Base-by-base conservation (phyloP, 202 grass and related monocot species). In the Bolboschoenoplectus hybrid region DNA sequence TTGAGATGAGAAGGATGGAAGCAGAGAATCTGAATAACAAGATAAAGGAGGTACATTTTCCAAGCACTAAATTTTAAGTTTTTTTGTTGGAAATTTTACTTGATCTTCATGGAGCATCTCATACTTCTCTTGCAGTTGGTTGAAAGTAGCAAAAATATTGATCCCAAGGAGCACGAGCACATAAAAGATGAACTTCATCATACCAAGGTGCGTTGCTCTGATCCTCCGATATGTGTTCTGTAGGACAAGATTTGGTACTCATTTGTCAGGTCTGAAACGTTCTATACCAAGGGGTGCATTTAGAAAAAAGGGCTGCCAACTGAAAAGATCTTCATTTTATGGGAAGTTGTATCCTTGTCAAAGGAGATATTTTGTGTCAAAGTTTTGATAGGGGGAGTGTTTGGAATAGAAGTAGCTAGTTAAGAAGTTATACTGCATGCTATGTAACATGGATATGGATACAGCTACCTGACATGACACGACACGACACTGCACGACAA, bases 151-250 rank as follows among this genome's bases (percentile, higher is more conserved):
- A 98, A 87, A 92, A 94, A 91, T 53, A 55, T 96, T 53, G 96
- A 96, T 89, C 90, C 91, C 68, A 89, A 75, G 38, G 90, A 91
- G 63, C 88, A 96, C 11, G 93, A 98, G 83, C 67, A 39, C 57
- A 91, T 95, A 89, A 98, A 96, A 84, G 85, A 79, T 68, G 93
- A 98, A 82, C 87, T 95, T 81, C 93, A 95, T 79, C 90, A 91
- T 69, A 86, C 89, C 52, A 94, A 98, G 88, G 96, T 95, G 66
- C 69, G 85, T 91, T 38, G 2, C 84, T 85, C 74, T 52, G 81
- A 66, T 77, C 2, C 3, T 77, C 49, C 20, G 39, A 38, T 55
- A 38, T 7, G 73, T 76, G 13, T 67, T 71, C 45, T 74, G 45
- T 51, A 49, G 45, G 45, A 50, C 9, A 50, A 20, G 1, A 20